Percentiles rank a stretch among this genome's conserved stretches.
Conservation (phyloP, 208 protist genomes). For the Trypanosoma platydactyli region DNA sequence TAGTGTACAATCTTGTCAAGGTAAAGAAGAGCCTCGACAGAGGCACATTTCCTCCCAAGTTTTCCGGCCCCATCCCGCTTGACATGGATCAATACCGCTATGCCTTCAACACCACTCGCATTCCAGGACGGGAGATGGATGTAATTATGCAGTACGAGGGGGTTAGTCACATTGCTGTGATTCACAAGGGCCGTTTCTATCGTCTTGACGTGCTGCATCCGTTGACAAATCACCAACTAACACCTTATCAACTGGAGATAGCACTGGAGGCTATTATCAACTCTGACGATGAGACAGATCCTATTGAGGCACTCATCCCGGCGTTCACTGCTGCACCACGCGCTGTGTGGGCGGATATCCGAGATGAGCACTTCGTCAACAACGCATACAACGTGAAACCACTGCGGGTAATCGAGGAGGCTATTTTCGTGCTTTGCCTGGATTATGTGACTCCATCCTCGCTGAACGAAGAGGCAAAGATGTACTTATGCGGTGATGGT, state of each 20-base stretch:
- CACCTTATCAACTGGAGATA: constrained; percentile 55
- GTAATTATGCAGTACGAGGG: constrained; percentile 48
- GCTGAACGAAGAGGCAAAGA: constrained; percentile 20
- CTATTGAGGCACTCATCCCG: constrained; percentile 61
- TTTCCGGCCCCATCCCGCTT: constrained; percentile 63
- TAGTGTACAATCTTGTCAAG: constrained; percentile 59
- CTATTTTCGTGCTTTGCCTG: constrained; percentile 78
- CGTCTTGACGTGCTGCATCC: constrained; percentile 52
- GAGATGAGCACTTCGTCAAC: constrained; percentile 63
- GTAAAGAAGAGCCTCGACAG: constrained; percentile 68
- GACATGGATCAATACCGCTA: constrained; percentile 86
- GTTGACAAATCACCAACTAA: constrained; percentile 44
- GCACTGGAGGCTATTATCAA: constrained; percentile 47
- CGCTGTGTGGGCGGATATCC: constrained; percentile 73
- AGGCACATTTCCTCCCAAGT: constrained; percentile 56
- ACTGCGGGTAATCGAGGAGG: constrained; percentile 69
- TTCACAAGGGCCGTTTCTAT: constrained; percentile 72
- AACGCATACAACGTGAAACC: constrained; percentile 64
- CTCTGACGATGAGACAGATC: constrained; percentile 43
- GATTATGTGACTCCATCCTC: constrained; percentile 39
- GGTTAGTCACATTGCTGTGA: constrained; percentile 76
- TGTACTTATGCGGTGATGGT: constrained; percentile 69
- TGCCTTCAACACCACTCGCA: constrained; percentile 81
- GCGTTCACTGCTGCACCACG: constrained; percentile 68
- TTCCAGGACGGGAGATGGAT: constrained; percentile 84